phyloP scores from a whole-genome alignment of 2,329 filamentous ascomycete genomes.

The Aspergillus awamori region DNA sequence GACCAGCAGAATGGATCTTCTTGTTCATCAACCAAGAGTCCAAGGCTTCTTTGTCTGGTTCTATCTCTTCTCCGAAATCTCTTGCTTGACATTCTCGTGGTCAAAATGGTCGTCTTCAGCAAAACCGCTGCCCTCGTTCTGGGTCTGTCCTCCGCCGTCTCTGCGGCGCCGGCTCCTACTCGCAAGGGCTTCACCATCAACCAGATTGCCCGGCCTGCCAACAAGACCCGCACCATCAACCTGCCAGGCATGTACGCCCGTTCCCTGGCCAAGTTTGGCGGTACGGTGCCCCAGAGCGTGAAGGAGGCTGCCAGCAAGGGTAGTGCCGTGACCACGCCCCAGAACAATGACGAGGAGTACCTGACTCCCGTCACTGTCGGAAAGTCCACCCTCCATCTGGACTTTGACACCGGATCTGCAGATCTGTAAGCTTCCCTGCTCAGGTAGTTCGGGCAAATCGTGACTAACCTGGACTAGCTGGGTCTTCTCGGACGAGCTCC shows the following conservation, averaged over 20 bases:
- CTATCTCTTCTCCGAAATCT: neutral
- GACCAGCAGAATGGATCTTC: conserved; percentile 16
- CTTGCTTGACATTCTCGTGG: conserved; percentile 9
- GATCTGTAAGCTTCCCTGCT: conserved; percentile 61
- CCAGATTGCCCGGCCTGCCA: conserved; percentile 28
- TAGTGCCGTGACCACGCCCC: conserved; percentile 47
- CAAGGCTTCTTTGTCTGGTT: neutral
- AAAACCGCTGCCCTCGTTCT: conserved; percentile 31
- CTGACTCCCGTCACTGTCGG: conserved; percentile 66
- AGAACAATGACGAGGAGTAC: conserved; percentile 60
- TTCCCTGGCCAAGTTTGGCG: conserved; percentile 35
- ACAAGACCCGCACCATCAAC: conserved; percentile 28
- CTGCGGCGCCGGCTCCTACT: conserved; percentile 32
- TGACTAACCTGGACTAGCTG: conserved; percentile 50
- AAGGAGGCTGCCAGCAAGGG: conserved; percentile 36
- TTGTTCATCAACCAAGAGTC: conserved; percentile 15
- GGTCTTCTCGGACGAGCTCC: conserved; percentile 66
- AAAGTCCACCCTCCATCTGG: conserved; percentile 63
- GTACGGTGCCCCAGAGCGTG: conserved; percentile 32
- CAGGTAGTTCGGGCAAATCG: neutral
- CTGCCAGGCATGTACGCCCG: conserved; percentile 35
- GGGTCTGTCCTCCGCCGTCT: conserved; percentile 32
- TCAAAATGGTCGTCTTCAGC: conserved; percentile 39
- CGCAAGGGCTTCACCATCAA: conserved; percentile 37
- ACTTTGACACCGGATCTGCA: conserved; percentile 71